Evolutionary conservation across 2,329 filamentous ascomycete species (phyloP).

Genomic region (Curvularia verruculosa): DNA sequence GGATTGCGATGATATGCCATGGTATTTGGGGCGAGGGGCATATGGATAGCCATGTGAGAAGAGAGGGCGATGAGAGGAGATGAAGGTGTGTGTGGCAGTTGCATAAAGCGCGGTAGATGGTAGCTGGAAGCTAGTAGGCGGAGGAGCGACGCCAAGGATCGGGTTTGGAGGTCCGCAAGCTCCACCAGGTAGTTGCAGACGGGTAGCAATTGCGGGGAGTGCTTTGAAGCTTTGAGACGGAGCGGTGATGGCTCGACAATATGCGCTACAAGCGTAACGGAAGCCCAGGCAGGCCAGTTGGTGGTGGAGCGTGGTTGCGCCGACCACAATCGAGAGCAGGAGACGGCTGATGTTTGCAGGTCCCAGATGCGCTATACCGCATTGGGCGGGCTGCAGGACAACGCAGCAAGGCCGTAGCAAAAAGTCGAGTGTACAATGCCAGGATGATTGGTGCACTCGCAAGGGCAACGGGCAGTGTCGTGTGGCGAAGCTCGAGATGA

Average conservation of each 20-base stretch:
- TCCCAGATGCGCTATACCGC: conserved; percentile 7
- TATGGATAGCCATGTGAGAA: neutral
- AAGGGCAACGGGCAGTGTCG: neutral
- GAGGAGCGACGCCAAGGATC: neutral
- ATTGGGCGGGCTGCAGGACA: conserved; percentile 5
- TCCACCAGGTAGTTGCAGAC: conserved; percentile 6
- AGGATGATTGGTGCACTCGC: too few relatives aligned
- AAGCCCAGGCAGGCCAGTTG: neutral
- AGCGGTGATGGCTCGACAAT: conserved; percentile 3
- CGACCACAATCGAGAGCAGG: neutral
- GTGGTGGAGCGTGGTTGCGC: neutral
- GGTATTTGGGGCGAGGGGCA: neutral
- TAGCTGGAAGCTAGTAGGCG: too few relatives aligned
- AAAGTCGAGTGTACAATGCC: neutral
- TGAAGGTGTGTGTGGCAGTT: neutral
- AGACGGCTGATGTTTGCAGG: conserved; percentile 1
- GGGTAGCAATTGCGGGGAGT: conserved; percentile 4
- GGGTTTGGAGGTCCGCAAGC: conserved; percentile 4
- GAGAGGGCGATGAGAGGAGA: neutral
- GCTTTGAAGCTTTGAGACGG: conserved; percentile 4
- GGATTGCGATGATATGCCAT: neutral
- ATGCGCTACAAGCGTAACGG: neutral
- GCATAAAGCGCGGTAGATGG: conserved; percentile 1
- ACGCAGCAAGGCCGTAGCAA: conserved; percentile 2
- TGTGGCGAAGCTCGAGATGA: neutral